phyloP scores from a whole-genome alignment of 2,329 filamentous ascomycete species.

The Trichoderma oligosporum region DNA sequence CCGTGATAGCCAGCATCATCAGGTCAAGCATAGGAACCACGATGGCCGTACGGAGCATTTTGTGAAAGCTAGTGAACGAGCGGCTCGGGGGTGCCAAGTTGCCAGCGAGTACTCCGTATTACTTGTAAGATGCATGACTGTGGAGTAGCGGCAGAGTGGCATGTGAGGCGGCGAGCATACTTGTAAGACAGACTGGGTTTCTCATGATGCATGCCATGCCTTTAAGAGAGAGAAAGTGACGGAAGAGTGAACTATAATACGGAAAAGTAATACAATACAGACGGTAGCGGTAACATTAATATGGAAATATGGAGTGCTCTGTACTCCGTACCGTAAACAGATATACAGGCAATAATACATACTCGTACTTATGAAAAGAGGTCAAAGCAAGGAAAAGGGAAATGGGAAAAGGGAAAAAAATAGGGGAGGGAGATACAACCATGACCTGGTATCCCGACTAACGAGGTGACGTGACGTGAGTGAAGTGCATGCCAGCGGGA shows the following conservation, averaged over 20 bases:
- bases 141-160: slow-evolving; percentile 4
- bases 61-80: not conserved
- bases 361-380: no score
- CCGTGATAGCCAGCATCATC: slow-evolving; percentile 3
- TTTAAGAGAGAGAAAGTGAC: no score
- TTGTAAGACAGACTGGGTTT: not conserved
- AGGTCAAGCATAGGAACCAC: not conserved
- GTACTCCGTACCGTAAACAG: no score
- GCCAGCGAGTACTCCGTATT: slow-evolving; percentile 15
- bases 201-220: no score
- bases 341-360: no score
- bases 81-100: not conserved
- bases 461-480: slow-evolving; percentile 10
- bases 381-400: not conserved
- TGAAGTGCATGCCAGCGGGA: slow-evolving; percentile 9
- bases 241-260: no score
- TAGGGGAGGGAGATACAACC: not conserved
- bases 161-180: slow-evolving; percentile 14
- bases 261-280: no score
- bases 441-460: not conserved
- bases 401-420: not conserved
- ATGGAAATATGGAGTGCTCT: no score
- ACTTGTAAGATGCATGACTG: slow-evolving; percentile 8
- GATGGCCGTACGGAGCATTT: not conserved
- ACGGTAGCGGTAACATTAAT: no score